Percentiles rank a stretch among this genome's conserved stretches.
Evolutionary conservation across 1,284 basidiomycete species (phyloP).

Genomic region (Trametes versicolor): DNA sequence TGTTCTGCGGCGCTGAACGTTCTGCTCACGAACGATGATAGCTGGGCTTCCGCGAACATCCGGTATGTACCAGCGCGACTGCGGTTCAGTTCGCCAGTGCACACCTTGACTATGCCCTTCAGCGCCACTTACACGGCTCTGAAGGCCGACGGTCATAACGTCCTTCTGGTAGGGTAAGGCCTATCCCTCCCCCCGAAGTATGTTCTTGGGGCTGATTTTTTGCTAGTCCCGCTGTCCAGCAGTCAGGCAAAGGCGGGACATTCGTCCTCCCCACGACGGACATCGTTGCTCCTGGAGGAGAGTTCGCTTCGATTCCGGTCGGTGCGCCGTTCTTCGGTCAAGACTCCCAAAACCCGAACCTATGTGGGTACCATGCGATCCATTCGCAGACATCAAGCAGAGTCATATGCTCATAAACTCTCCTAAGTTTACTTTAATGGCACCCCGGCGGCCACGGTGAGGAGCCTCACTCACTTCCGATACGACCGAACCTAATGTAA

Average conservation of each 20-base stretch:
- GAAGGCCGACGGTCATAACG: constrained; percentile 40
- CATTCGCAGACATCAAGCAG: neutral
- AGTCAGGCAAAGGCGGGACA: constrained; percentile 44
- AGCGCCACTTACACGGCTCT: constrained; percentile 41
- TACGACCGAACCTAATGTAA: constrained; percentile 14
- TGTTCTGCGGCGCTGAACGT: constrained; percentile 40
- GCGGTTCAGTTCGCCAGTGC: neutral
- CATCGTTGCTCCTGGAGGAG: constrained; percentile 42
- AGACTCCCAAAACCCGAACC: constrained; percentile 35
- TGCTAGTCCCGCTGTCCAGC: constrained; percentile 41
- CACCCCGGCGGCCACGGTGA: constrained; percentile 41
- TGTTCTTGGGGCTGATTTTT: neutral
- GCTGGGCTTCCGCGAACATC: constrained; percentile 46
- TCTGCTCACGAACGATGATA: constrained; percentile 45
- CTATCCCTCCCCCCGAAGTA: too few species aligned
- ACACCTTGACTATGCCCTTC: neutral
- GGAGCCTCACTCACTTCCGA: neutral
- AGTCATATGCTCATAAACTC: constrained; percentile 24
- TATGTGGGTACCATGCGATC: constrained; percentile 36
- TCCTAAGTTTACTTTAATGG: constrained; percentile 45
- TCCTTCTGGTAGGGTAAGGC: constrained; percentile 39
- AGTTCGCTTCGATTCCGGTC: constrained; percentile 40
- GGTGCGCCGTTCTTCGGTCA: constrained; percentile 43
- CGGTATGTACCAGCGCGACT: constrained; percentile 29
- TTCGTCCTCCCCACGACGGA: constrained; percentile 43